Evolutionary conservation across 2,329 filamentous ascomycete genomes (phyloP).

Genomic region (Sclerotinia nivalis): DNA sequence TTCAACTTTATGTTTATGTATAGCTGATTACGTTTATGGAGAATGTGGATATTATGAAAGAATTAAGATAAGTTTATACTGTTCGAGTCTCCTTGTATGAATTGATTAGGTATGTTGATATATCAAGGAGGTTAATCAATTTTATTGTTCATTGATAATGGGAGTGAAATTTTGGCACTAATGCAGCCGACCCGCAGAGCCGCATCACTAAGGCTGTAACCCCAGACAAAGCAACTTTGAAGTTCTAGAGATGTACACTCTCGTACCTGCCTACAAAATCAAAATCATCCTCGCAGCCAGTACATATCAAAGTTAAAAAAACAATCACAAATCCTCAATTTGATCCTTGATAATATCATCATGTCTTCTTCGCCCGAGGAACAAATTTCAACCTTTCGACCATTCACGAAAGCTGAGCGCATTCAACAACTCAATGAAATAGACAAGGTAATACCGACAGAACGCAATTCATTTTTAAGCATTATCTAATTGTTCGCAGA

Average conservation of each 20-base stretch:
- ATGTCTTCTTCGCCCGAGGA: slow-evolving; percentile 25
- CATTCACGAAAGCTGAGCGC: slow-evolving; percentile 73
- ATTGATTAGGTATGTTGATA: too few species aligned
- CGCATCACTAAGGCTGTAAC: slow-evolving; percentile 26
- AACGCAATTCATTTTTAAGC: neutral
- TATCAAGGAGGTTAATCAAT: neutral
- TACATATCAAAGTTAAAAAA: neutral
- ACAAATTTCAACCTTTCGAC: slow-evolving; percentile 36
- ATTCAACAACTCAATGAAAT: slow-evolving; percentile 79
- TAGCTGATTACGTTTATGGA: neutral
- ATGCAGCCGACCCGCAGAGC: slow-evolving; percentile 39
- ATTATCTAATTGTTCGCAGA: slow-evolving; percentile 30
- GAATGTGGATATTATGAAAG: neutral
- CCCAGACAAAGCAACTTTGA: neutral
- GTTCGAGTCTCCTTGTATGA: neutral
- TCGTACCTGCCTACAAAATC: neutral
- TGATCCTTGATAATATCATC: neutral
- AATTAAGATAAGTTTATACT: neutral
- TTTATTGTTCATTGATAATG: neutral
- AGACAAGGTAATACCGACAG: slow-evolving; percentile 57
- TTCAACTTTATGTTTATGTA: neutral
- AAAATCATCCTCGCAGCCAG: neutral
- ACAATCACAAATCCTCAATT: neutral
- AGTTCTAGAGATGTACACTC: neutral
- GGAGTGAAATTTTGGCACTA: slow-evolving; percentile 27